phyloP scores from a whole-genome alignment of 257 asterid species.

The Solanum corneliomulleri region DNA sequence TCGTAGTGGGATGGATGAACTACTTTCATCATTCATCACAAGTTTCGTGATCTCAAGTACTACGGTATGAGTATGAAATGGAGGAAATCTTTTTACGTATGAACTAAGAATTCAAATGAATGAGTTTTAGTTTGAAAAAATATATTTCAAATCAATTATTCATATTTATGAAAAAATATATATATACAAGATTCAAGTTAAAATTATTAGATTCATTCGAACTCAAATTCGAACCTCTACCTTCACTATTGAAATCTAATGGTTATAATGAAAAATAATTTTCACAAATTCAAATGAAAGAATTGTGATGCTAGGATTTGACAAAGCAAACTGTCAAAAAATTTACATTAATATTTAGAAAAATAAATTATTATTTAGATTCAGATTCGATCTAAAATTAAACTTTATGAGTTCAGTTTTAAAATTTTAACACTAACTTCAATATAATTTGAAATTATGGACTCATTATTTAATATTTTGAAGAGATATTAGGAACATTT shows the following conservation, averaged over 20 bases:
- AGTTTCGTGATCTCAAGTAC: neutral
- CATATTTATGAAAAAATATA: too few relatives aligned
- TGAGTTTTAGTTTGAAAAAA: neutral
- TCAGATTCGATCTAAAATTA: neutral
- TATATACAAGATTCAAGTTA: neutral
- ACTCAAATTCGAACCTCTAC: neutral
- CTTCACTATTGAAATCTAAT: neutral
- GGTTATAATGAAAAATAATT: neutral
- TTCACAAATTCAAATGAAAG: neutral
- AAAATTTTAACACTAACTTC: neutral
- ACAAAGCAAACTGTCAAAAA: constrained; percentile 6
- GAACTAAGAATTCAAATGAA: neutral
- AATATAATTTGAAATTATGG: neutral
- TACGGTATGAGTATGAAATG: neutral
- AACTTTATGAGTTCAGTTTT: neutral
- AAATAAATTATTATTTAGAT: neutral
- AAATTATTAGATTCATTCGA: neutral
- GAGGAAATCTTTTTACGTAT: neutral
- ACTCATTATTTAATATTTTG: neutral
- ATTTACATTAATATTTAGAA: neutral
- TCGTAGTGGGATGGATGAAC: neutral
- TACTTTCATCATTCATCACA: neutral
- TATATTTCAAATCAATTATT: neutral
- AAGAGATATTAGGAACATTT: too few relatives aligned
- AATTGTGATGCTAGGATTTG: constrained; percentile 16